Evolutionary conservation across 495 filamentous ascomycete genomes (phyloP), one percentile per base, ranked within the genome.

Genomic region (Thozetella sp.): DNA sequence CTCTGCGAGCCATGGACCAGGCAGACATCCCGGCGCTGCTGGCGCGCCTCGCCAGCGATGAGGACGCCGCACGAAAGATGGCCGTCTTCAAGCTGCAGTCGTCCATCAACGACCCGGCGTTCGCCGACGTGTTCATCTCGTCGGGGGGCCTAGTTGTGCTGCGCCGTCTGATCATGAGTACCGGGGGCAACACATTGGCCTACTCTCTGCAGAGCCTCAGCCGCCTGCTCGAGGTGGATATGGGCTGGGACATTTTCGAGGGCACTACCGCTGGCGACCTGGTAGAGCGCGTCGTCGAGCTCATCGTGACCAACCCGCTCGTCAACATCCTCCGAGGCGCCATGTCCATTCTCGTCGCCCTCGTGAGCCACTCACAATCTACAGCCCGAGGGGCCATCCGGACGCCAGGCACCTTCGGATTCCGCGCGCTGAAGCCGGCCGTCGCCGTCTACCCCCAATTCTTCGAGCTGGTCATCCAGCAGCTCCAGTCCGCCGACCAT

Each of bases 261-360:
- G 74, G 72, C 4, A 65, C 74, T 13, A 69, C 76, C 1, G 72
- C 80, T 0, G 71, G 78, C 10, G 83, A 86, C 54, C 65, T 86
- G 50, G 81, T 86, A 9, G 83, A 86, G 63, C 75, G 96, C 83
- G 86, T 96, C 53, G 95, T 99, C 54, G 90, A 97, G 65, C 80
- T 98, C 27, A 93, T 98, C 55, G 94, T 99, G 60, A 94, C 87
- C 22, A 96, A 98, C 67, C 96, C 94, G 22, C 83, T 99, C 13
- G 95, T 98, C 69, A 99, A 99, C 66, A 98, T 98, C 63, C 86
- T 98, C 50, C 87, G 95, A 12, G 95, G 94, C 59, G 93, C 94
- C 60, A 96, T 98, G 92, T 94, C 92, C 22, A 95, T 98, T 56
- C 85, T 98, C 43, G 93, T 96, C 43, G 91, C 92, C 15, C 88